Evolutionary conservation across 106 monocot genomes (phyloP), one percentile per base, ranked within the genome.

Genomic region (Platanthera guangdongensis): DNA sequence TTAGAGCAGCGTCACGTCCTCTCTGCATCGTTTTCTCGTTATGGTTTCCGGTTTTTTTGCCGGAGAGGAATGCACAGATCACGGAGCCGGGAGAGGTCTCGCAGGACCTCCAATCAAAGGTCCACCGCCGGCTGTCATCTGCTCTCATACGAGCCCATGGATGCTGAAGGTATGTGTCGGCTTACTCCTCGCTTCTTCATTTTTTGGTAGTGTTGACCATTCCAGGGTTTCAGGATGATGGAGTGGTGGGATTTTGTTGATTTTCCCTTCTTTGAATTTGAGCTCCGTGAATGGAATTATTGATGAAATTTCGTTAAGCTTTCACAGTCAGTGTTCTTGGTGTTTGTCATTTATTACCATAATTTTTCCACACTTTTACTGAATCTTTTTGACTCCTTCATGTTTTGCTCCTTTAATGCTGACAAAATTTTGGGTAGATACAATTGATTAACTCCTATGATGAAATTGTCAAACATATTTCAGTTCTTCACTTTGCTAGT

Each of bases 21-120:
- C 67, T 70, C 14, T 45, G 16, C 16, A 13, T 47, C 47, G 47
- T 70, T 47, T 28, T 70, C 47, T 70, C 47, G 30, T 47, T 47
- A 65, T 47, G 70, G 47, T 15, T 47, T 70, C 70, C 47, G 14
- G 45, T 15, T 47, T 47, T n/a, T 15, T 12, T 6, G 6, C 16
- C 25, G n/a, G 72, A 72, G 72, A 51, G 51, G 18, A 72, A 51
- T 72, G 72, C 50, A 72, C 21, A 72, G 72, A 45, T 51, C 72
- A 6, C 18, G 51, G 22, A 72, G 72, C 72, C 18, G 51, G 11
- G 51, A 72, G 9, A 72, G 51, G 72, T 50, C 10, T 51, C n/a
- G 22, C 22, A 0, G 4, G 50, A 21, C 5, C 46, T 72, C 5
- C 21, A 50, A 51, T 72, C 50, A 18, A 50, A 51, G 47, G 51